phyloP scores from a whole-genome alignment of 805 yeast species.

The Starmerella cellae region DNA sequence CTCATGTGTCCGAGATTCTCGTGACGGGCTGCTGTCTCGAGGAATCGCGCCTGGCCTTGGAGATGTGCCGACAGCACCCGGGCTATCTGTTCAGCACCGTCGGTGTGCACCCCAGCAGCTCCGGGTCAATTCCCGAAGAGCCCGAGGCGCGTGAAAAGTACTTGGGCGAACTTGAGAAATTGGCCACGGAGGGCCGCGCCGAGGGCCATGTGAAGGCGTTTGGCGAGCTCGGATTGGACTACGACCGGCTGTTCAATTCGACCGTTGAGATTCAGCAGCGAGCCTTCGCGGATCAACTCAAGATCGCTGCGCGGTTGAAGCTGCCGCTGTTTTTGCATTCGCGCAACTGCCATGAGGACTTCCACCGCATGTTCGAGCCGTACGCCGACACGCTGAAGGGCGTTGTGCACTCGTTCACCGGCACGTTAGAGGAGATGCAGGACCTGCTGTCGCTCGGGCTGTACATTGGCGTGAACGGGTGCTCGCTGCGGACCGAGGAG shows the following conservation, averaged over 20 bases:
- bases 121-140: conserved; percentile 25
- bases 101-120: conserved; percentile 94
- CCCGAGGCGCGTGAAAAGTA: conserved; percentile 30
- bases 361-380: conserved; percentile 49
- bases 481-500: conserved; percentile 70
- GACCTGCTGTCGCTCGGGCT: conserved; percentile 46
- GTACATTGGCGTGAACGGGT: conserved; percentile 79
- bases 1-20: conserved; percentile 55
- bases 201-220: conserved; percentile 57
- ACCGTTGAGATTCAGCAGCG: conserved; percentile 50
- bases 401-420: conserved; percentile 95
- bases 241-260: conserved; percentile 74
- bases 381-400: conserved; percentile 37
- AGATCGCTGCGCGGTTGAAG: conserved; percentile 37
- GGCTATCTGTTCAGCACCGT: conserved; percentile 40
- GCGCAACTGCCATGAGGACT: conserved; percentile 76
- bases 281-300: conserved; percentile 63
- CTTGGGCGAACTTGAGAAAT: conserved; percentile 35
- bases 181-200: conserved; percentile 38
- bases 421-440: conserved; percentile 50
- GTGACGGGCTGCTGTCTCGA: conserved; percentile 69
- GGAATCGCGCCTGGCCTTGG: conserved; percentile 53
- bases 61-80: conserved; percentile 32
- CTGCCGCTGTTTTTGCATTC: conserved; percentile 83
- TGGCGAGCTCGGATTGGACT: conserved; percentile 94